Evolutionary conservation across 192 early-diverging fungal species (phyloP).

Genomic region (Linnemannia exigua): DNA sequence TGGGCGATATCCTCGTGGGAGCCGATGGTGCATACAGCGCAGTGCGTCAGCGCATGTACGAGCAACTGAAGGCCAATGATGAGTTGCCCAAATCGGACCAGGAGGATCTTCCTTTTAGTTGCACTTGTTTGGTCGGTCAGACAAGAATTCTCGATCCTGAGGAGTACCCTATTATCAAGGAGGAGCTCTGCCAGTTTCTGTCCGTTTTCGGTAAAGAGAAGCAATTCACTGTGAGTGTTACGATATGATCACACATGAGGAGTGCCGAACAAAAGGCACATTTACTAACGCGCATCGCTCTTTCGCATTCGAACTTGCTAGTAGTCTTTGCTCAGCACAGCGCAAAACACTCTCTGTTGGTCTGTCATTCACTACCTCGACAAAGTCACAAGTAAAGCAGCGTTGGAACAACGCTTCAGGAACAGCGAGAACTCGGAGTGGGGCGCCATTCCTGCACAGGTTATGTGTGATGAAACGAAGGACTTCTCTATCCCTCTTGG

Average conservation of each 20-base stretch:
- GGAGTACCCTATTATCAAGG: not conserved
- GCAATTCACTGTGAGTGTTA: not conserved
- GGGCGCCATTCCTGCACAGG: not conserved
- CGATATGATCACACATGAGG: too few species aligned
- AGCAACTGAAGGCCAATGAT: not conserved
- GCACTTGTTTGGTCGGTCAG: not conserved
- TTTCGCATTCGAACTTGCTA: too few species aligned
- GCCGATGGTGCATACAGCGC: conserved; percentile 11
- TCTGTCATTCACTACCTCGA: not conserved
- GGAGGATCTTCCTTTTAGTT: not conserved
- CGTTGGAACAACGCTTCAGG: not conserved
- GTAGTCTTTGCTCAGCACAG: not conserved
- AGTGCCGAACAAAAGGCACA: too few species aligned
- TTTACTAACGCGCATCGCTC: too few species aligned
- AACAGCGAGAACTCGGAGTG: not conserved
- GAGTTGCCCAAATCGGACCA: not conserved
- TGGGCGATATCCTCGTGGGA: conserved; percentile 14
- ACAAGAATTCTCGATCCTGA: not conserved
- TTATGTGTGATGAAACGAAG: not conserved
- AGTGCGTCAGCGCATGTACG: conserved; percentile 2
- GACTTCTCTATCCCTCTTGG: not conserved
- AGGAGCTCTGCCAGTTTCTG: not conserved
- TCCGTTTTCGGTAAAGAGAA: not conserved
- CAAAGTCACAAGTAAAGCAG: not conserved
- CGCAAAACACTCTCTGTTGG: not conserved